Conservation (phyloP, 1,284 basidiomycete genomes). For the Inonotus hispidus region DNA sequence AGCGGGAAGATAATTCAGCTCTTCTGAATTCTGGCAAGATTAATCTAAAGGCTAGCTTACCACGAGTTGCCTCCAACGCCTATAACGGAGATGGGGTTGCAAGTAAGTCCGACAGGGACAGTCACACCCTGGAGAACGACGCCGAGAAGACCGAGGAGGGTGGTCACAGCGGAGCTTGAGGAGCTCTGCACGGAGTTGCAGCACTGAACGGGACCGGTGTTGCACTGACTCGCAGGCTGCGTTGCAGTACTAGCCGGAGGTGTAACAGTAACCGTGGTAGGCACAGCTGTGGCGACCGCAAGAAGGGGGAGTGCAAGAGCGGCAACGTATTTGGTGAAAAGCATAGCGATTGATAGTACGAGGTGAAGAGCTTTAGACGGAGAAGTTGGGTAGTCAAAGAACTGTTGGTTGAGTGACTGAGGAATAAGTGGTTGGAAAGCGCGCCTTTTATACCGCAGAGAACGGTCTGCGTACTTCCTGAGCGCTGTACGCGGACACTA, state of each 20-base stretch:
- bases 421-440: not conserved
- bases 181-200: slow-evolving; percentile 1
- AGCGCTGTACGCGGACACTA: too few species aligned
- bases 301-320: slow-evolving; percentile 7
- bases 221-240: slow-evolving; percentile 8
- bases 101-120: slow-evolving; percentile 9
- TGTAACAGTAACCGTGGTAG: too few species aligned
- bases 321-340: slow-evolving; percentile 5
- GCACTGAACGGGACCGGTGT: slow-evolving; percentile 14
- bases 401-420: not conserved
- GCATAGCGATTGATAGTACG: not conserved
- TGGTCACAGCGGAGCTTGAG: not conserved
- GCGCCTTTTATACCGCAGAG: not conserved
- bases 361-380: not conserved
- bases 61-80: slow-evolving; percentile 1
- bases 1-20: not conserved
- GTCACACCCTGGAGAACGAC: slow-evolving; percentile 9
- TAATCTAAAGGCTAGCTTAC: not conserved
- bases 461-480: too few species aligned
- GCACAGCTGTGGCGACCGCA: slow-evolving; percentile 6
- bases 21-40: not conserved
- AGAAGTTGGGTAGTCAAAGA: not conserved
- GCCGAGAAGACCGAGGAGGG: slow-evolving; percentile 11
- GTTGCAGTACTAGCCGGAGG: not conserved
- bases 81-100: slow-evolving; percentile 11